phyloP scores from a whole-genome alignment of 2,329 filamentous ascomycete genomes.

The Conoideocrella luteorostrata region DNA sequence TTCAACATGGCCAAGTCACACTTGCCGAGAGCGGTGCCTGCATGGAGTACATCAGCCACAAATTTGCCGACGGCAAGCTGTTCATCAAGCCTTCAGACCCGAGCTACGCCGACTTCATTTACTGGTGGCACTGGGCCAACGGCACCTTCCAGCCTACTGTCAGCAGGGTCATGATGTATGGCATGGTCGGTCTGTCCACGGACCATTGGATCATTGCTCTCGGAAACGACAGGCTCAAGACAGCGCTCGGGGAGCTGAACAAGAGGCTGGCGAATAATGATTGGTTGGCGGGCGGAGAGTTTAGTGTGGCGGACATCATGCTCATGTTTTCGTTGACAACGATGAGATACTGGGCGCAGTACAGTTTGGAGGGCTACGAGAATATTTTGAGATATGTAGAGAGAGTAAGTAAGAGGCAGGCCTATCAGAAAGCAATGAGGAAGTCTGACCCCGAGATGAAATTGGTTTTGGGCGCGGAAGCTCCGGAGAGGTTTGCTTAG shows the following conservation, averaged over 20 bases:
- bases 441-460: slow-evolving; percentile 44
- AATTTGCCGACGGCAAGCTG: slow-evolving; percentile 44
- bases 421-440: slow-evolving; percentile 39
- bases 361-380: slow-evolving; percentile 32
- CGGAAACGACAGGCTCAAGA: slow-evolving; percentile 25
- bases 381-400: slow-evolving; percentile 40
- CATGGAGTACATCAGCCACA: slow-evolving; percentile 54
- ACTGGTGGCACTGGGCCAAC: slow-evolving; percentile 57
- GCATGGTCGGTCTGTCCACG: slow-evolving; percentile 1
- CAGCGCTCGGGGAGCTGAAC: slow-evolving; percentile 44
- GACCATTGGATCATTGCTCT: slow-evolving; percentile 23
- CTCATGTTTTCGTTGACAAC: slow-evolving; percentile 54
- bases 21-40: slow-evolving; percentile 55
- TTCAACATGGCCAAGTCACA: slow-evolving; percentile 47
- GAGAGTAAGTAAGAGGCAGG: slow-evolving; percentile 36
- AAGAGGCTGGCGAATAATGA: slow-evolving; percentile 37
- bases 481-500: too few relatives aligned
- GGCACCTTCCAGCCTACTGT: slow-evolving; percentile 36
- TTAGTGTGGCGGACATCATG: slow-evolving; percentile 64
- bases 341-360: slow-evolving; percentile 45
- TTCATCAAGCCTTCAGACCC: slow-evolving; percentile 36
- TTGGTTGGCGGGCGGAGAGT: slow-evolving; percentile 55
- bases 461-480: slow-evolving; percentile 19
- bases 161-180: slow-evolving; percentile 29
- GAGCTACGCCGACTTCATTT: slow-evolving; percentile 54